phyloP scores from a whole-genome alignment of 805 yeast genomes.

The Lipomyces yamanashiensis region DNA sequence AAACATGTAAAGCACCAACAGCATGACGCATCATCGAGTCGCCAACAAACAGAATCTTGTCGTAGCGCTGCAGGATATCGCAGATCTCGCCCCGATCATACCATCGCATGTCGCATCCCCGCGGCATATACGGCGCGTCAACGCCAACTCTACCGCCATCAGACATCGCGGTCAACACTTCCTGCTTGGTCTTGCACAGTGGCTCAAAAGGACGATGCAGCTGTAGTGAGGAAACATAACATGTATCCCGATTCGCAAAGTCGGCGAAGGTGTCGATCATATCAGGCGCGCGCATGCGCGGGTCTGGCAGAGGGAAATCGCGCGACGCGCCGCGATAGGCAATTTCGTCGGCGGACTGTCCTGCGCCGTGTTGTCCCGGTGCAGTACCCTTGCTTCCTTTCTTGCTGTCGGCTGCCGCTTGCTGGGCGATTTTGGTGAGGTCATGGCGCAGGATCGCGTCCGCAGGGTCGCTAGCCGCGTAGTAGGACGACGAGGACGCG shows the following conservation, averaged over 20 bases:
- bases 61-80: slow-evolving; percentile 27
- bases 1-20: slow-evolving; percentile 35
- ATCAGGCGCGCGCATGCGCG: slow-evolving; percentile 18
- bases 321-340: slow-evolving; percentile 28
- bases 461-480: slow-evolving; percentile 5
- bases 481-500: not conserved
- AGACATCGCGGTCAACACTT: slow-evolving; percentile 33
- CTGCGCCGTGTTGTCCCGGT: slow-evolving; percentile 3
- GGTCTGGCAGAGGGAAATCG: slow-evolving; percentile 29
- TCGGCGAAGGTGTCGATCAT: slow-evolving; percentile 32
- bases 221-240: slow-evolving; percentile 32
- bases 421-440: slow-evolving; percentile 11
- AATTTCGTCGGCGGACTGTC: slow-evolving; percentile 1
- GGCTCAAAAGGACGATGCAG: slow-evolving; percentile 37
- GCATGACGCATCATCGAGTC: slow-evolving; percentile 37
- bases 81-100: slow-evolving; percentile 33
- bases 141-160: slow-evolving; percentile 36
- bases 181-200: slow-evolving; percentile 23
- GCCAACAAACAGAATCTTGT: slow-evolving; percentile 31
- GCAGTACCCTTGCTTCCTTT: slow-evolving; percentile 2
- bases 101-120: slow-evolving; percentile 38
- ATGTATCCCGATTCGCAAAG: slow-evolving; percentile 22
- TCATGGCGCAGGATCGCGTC: slow-evolving; percentile 21
- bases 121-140: slow-evolving; percentile 37
- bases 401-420: slow-evolving; percentile 3